phyloP scores from a whole-genome alignment of 345 rosid genomes.

The Eucalyptus lansdowneana region DNA sequence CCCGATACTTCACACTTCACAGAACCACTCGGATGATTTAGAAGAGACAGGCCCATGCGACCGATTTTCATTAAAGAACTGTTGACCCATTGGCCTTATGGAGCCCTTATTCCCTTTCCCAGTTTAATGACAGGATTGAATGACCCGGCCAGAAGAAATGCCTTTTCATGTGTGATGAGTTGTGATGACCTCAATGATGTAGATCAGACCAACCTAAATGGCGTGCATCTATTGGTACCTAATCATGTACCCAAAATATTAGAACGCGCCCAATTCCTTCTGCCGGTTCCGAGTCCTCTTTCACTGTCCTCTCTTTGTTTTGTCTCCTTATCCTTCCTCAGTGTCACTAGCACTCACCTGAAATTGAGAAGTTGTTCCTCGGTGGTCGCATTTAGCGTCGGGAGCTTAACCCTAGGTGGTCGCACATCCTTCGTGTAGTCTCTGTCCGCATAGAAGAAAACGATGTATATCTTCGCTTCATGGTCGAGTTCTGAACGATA shows the following conservation, averaged over 20 bases:
- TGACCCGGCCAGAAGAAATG: not conserved
- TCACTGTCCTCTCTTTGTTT: not conserved
- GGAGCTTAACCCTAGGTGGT: conserved; percentile 52
- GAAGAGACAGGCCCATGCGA: not conserved
- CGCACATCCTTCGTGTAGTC: not conserved
- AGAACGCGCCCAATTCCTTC: not conserved
- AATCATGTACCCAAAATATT: not conserved
- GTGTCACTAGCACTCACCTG: not conserved
- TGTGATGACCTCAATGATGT: not conserved
- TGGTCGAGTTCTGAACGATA: conserved; percentile 30
- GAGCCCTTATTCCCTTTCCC: not conserved
- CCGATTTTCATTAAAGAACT: not conserved
- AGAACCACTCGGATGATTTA: not conserved
- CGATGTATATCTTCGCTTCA: conserved; percentile 12
- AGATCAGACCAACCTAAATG: not conserved
- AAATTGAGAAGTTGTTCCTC: conserved; percentile 12
- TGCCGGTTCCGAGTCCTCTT: not conserved
- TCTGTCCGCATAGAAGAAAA: conserved; percentile 29
- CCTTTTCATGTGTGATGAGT: not conserved
- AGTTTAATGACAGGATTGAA: not conserved
- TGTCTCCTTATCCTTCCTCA: not conserved
- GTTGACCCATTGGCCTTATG: not conserved
- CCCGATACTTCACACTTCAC: not conserved
- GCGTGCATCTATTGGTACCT: not conserved
- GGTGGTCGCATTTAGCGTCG: conserved; percentile 25